These are phyloP conservation scores for Aspergillus sp. DNA, from an alignment of 2,329 filamentous ascomycete species.

Conservation along the genomic window DNA sequence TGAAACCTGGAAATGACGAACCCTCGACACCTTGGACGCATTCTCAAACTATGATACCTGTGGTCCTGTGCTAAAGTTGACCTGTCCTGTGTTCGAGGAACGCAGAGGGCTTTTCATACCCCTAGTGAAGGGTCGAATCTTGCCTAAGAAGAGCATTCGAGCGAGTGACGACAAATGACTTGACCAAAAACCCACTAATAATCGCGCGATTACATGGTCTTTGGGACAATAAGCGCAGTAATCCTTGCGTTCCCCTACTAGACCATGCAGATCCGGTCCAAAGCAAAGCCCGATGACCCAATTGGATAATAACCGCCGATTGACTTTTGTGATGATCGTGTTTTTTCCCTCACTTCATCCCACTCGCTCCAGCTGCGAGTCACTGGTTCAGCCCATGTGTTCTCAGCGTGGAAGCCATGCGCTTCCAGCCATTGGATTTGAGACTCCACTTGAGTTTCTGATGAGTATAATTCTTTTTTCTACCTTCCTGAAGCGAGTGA, in stretches of 20 bases:
- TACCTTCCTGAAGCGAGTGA: background rate
- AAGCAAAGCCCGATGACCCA: background rate
- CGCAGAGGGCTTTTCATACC: background rate
- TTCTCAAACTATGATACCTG: constrained; percentile 13
- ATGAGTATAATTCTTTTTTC: constrained; percentile 2
- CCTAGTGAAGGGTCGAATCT: background rate
- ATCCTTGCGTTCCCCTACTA: background rate
- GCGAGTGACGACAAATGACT: background rate
- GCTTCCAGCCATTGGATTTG: background rate
- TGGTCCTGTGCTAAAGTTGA: background rate
- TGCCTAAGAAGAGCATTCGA: background rate
- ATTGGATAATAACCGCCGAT: constrained; percentile 11
- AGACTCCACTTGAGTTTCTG: constrained; percentile 9
- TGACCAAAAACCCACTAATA: background rate
- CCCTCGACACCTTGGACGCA: constrained; percentile 7
- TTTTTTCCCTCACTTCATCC: background rate
- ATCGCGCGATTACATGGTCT: background rate
- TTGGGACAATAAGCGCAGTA: background rate
- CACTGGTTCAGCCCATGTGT: constrained; percentile 14
- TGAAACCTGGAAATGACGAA: constrained; percentile 9
- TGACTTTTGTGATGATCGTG: background rate
- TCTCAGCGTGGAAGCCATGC: constrained; percentile 9
- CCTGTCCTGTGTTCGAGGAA: background rate
- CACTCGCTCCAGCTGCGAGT: constrained; percentile 9
- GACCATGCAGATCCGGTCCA: constrained; percentile 5